A percentile compares a stretch with the other conserved stretches of the same genome.
Conservation (phyloP, 1,284 basidiomycete genomes). For the Athelia psychrophila region DNA sequence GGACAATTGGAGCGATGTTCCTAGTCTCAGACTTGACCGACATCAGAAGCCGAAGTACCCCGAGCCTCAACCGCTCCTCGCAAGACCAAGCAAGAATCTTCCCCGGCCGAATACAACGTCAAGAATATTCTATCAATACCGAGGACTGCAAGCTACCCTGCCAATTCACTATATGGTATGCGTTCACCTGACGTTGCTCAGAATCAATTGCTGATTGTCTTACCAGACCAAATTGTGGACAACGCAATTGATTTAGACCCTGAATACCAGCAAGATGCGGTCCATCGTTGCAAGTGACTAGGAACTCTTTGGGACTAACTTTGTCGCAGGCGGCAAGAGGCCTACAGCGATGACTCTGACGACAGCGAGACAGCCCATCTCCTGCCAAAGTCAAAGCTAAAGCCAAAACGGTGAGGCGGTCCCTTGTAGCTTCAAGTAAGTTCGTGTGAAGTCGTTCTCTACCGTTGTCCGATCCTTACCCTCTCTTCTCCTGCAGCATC, state of each 20-base stretch:
- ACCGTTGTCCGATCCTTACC: neutral
- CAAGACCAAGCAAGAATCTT: slow-evolving; percentile 16
- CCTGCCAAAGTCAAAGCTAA: neutral
- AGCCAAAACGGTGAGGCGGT: neutral
- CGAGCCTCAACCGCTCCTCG: slow-evolving; percentile 10
- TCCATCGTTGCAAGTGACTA: neutral
- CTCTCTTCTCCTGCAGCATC: neutral
- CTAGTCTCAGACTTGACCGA: slow-evolving; percentile 49
- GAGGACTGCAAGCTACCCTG: slow-evolving; percentile 40
- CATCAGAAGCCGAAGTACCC: slow-evolving; percentile 34
- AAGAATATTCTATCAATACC: slow-evolving; percentile 35
- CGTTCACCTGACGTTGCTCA: neutral
- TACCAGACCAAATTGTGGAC: slow-evolving; percentile 44
- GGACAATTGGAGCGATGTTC: no score
- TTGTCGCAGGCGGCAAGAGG: slow-evolving; percentile 22
- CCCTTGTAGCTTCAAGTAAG: neutral
- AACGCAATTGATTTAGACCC: slow-evolving; percentile 47
- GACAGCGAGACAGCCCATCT: neutral
- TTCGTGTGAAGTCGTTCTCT: neutral
- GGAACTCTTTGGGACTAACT: neutral
- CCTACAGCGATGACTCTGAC: neutral
- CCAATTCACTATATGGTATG: slow-evolving; percentile 43
- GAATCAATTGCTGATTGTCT: neutral
- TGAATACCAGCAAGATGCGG: slow-evolving; percentile 49
- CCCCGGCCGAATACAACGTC: slow-evolving; percentile 31